A percentile compares a stretch with the other conserved stretches of the same genome.
Conservation (phyloP, 2,329 filamentous ascomycete genomes). For the Nannizzia gypsea region DNA sequence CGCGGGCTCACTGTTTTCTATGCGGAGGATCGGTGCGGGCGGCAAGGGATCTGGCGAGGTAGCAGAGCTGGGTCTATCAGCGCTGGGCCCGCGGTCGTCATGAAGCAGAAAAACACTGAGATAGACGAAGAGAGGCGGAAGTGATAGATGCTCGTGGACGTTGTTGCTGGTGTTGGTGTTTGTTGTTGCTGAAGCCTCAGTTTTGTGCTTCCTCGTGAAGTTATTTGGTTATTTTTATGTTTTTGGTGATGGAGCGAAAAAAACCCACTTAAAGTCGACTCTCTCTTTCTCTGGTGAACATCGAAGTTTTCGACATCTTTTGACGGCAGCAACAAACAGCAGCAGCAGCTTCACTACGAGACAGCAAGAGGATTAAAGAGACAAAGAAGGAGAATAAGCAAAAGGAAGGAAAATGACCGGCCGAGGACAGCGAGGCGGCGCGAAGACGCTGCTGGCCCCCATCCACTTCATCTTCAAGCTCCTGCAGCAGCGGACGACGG, state of each 20-base stretch:
- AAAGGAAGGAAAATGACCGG: constrained; percentile 38
- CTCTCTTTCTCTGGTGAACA: too few species aligned
- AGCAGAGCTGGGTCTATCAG: background rate
- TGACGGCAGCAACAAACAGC: too few species aligned
- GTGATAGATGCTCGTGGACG: background rate
- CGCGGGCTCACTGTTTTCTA: constrained; percentile 15
- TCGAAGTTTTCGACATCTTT: too few species aligned
- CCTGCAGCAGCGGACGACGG: constrained; percentile 67
- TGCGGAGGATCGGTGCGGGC: background rate
- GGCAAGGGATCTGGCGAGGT: background rate
- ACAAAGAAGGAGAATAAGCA: background rate
- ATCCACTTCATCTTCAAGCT: constrained; percentile 94
- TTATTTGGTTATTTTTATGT: background rate
- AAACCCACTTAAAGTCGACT: too few species aligned
- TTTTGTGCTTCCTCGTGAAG: background rate
- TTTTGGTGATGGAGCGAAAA: too few species aligned
- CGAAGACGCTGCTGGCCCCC: constrained; percentile 60
- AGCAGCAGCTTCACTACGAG: background rate
- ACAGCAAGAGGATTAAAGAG: background rate
- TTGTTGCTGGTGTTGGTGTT: background rate
- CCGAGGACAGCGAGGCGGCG: constrained; percentile 44
- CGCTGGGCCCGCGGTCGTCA: background rate
- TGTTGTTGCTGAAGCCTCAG: background rate
- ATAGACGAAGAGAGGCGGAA: background rate
- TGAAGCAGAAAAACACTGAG: background rate